Evolutionary conservation across 192 early-diverging fungal genomes (phyloP), one percentile per base, ranked within the genome.

Genomic region (Diversispora eburnea): DNA sequence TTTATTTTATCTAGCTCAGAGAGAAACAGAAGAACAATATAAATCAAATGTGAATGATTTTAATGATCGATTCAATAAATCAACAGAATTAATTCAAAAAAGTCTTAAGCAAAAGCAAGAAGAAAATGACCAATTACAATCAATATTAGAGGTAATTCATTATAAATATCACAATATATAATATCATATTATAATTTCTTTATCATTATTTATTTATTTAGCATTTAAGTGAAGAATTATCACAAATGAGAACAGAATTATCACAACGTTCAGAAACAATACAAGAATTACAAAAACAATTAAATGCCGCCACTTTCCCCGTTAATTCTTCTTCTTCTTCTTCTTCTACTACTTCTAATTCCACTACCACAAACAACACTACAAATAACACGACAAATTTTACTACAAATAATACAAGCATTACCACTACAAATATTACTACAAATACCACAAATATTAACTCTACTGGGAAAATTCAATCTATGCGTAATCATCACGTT

Each of bases 91-190:
- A 46, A 76, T 74, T 60, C 74, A 82, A n/a, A 78, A 79, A 19
- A 74, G 54, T 41, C 71, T 75, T 17, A 69, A 70, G 19, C 76
- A 82, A 70, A 81, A 84, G 43, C 81, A 84, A 54, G 79, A 86
- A 59, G 81, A 86, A 56, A 82, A 77, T 67, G 77, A 79, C 12
- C 78, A 75, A 17, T 75, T 84, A 43, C 82, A 83, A 33, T 63
- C 57, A 39, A 83, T 81, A 22, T 60, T 77, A 51, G 80, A 84
- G 20, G 68, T 54, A 3, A 13, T 76, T 41, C 8, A 55, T 68
- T 55, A 45, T 8, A 58, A 33, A 33, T 33, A 33, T 33, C 25
- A 1, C 25, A 33, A 1, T 33, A 33, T 33, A 33, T 2, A 33
- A 33, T 33, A 33, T 33, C 25, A 33, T 2, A n/a, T 39, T 5